A percentile compares a stretch with the other conserved stretches of the same genome.
Evolutionary conservation across 2,329 filamentous ascomycete genomes (phyloP).

Genomic region (Aspergillus eucalypticola): DNA sequence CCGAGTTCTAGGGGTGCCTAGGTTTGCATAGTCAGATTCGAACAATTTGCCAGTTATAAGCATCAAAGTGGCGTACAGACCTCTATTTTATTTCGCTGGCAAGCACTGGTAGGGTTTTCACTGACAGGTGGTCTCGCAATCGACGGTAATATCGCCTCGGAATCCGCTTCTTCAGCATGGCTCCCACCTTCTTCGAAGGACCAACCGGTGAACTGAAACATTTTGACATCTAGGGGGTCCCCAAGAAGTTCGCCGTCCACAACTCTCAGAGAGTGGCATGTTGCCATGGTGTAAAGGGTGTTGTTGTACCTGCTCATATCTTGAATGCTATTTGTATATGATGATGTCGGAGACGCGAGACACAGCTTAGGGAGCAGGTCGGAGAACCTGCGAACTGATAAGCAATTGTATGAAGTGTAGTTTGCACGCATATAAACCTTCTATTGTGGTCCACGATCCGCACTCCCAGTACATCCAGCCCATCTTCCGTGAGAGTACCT

Average conservation of each 20-base stretch:
- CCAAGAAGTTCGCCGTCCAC: constrained; percentile 88
- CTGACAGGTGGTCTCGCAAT: constrained; percentile 76
- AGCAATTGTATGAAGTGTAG: constrained; percentile 12
- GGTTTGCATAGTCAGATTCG: not conserved
- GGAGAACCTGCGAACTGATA: constrained; percentile 59
- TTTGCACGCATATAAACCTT: constrained; percentile 31
- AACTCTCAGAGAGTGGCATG: constrained; percentile 85
- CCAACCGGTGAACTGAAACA: constrained; percentile 98
- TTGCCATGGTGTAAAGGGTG: constrained; percentile 91
- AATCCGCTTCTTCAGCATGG: constrained; percentile 65
- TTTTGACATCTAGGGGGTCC: constrained; percentile 93
- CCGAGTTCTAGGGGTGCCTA: constrained; percentile 73
- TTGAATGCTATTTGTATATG: constrained; percentile 58
- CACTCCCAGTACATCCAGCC: constrained; percentile 87
- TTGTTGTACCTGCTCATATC: constrained; percentile 66
- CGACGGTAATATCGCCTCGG: constrained; percentile 73
- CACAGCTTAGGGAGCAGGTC: constrained; percentile 69
- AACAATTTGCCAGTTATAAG: not conserved
- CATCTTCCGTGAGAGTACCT: constrained; percentile 95
- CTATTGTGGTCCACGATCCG: constrained; percentile 69
- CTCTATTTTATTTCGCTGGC: constrained; percentile 20
- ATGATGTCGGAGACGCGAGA: constrained; percentile 54
- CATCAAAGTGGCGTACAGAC: constrained; percentile 18
- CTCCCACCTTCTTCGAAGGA: constrained; percentile 80
- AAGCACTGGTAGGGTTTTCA: constrained; percentile 53